Conservation (phyloP, 2,329 filamentous ascomycete species). For the Fusarium scirpi region DNA sequence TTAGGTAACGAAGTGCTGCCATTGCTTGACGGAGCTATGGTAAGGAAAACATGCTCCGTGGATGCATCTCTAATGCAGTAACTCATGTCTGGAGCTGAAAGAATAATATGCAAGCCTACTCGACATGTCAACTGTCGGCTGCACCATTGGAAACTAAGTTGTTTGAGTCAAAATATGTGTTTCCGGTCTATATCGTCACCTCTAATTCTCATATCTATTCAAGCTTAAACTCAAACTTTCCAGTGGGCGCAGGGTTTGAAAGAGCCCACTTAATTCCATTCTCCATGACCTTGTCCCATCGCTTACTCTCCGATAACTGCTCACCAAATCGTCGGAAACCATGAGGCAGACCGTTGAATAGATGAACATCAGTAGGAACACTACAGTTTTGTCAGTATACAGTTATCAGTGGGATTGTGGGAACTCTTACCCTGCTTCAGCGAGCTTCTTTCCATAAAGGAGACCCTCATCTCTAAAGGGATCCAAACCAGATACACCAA, state of each 20-base stretch:
- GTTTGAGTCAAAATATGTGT: too few relatives aligned
- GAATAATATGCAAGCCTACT: too few relatives aligned
- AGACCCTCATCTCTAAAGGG: constrained; percentile 62
- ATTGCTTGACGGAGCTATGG: too few relatives aligned
- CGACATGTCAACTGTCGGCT: too few relatives aligned
- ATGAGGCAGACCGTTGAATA: constrained; percentile 67
- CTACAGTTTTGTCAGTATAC: constrained; percentile 39
- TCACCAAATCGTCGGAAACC: constrained; percentile 58
- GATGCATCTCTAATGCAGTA: too few relatives aligned
- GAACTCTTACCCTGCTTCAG: constrained; percentile 56
- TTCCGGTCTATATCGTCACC: neutral
- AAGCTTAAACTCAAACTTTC: constrained; percentile 41
- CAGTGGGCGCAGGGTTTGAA: constrained; percentile 49
- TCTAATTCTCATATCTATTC: neutral
- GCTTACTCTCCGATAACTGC: constrained; percentile 50
- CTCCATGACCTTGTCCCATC: constrained; percentile 59
- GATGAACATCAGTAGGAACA: constrained; percentile 60
- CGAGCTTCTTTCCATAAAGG: constrained; percentile 58
- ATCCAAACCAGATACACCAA: constrained; percentile 61
- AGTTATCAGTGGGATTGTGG: neutral
- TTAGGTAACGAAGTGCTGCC: too few relatives aligned
- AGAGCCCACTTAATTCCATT: constrained; percentile 59
- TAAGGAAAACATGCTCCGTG: too few relatives aligned
- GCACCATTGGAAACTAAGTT: too few relatives aligned
- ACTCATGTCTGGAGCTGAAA: too few relatives aligned